Evolutionary conservation across 306 rosid species (phyloP).

Genomic region (Trifolium repens): DNA sequence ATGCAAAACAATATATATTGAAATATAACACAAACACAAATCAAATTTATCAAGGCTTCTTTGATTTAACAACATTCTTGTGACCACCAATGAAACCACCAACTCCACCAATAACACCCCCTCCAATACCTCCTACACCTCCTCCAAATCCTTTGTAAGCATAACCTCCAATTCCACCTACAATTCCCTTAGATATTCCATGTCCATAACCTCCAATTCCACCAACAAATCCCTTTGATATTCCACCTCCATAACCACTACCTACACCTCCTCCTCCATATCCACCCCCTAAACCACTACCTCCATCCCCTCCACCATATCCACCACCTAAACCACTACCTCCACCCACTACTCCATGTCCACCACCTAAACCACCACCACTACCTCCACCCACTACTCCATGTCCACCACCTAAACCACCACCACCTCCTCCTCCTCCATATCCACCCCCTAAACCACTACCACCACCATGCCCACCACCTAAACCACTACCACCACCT

Average conservation of each 20-base stretch:
- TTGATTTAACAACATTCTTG: conserved; percentile 39
- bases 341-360: conserved; percentile 24
- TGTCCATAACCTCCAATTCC: conserved; percentile 25
- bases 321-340: conserved; percentile 13
- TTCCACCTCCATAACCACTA: conserved; percentile 31
- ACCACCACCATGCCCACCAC: conserved; percentile 29
- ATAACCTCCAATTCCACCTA: conserved; percentile 40
- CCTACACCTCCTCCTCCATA: conserved; percentile 14
- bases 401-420: conserved; percentile 17
- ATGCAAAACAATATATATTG: background rate
- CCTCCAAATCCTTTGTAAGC: conserved; percentile 43
- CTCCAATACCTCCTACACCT: conserved; percentile 37
- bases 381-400: conserved; percentile 34
- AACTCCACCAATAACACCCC: conserved; percentile 41
- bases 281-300: conserved; percentile 43
- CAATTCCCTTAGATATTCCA: conserved; percentile 33
- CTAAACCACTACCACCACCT: conserved; percentile 26
- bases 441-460: no score
- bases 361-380: conserved; percentile 24
- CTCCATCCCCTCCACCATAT: conserved; percentile 36
- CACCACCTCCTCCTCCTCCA: background rate
- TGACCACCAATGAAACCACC: conserved; percentile 33
- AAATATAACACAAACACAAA: background rate
- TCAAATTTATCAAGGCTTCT: conserved; percentile 34
- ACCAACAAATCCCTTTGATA: conserved; percentile 19